phyloP scores from a whole-genome alignment of 192 early-diverging fungal species.

The Thoreauomyces humboldtii region DNA sequence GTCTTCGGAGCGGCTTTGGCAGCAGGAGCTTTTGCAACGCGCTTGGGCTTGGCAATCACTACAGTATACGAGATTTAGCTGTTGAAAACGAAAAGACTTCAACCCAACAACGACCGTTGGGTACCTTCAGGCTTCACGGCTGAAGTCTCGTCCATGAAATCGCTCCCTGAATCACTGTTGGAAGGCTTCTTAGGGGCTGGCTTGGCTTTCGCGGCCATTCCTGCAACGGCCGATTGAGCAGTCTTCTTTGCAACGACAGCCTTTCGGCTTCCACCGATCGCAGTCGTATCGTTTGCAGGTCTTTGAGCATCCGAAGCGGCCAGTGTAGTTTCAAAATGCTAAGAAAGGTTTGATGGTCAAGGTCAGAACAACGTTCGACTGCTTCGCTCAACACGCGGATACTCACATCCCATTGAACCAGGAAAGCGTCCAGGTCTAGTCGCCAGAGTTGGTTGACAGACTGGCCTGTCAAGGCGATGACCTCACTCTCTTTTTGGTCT shows the following conservation, averaged over 20 bases:
- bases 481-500: constrained; percentile 62
- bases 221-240: no score
- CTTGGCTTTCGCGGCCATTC: background rate
- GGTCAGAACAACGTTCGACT: no score
- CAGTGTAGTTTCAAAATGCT: constrained; percentile 3
- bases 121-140: no score
- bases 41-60: background rate
- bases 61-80: no score
- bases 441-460: constrained; percentile 80
- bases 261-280: background rate
- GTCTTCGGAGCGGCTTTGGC: background rate
- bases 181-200: background rate
- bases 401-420: constrained; percentile 74
- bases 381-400: no score
- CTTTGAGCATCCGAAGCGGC: background rate
- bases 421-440: constrained; percentile 79
- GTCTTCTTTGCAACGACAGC: constrained; percentile 3
- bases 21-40: background rate
- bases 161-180: no score
- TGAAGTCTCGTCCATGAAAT: no score
- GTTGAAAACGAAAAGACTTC: background rate
- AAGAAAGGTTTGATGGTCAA: no score
- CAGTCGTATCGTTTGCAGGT: background rate
- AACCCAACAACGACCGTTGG: no score
- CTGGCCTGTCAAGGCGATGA: constrained; percentile 61